Evolutionary conservation across 1,284 basidiomycete genomes (phyloP), one percentile per base, ranked within the genome.

Genomic region (Chondrostereum purpureum): DNA sequence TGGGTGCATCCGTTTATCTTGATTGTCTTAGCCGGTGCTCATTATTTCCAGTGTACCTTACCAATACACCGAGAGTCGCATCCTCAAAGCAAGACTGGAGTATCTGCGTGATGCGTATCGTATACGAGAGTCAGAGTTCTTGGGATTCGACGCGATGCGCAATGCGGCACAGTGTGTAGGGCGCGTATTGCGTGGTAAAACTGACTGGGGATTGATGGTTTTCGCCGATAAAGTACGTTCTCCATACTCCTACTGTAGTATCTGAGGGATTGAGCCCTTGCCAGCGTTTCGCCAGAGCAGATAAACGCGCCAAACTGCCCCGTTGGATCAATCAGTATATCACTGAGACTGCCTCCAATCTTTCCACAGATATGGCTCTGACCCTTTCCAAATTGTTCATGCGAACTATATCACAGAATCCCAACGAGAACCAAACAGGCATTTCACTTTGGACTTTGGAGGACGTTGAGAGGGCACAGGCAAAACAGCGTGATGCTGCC

Each of bases 271-370:
- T n/a, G n/a, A n/a, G n/a, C n/a, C 5, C 37, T 53, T n/a, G 21
- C 5, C 59, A 97, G 93, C 88, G 96, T 8, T 99, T 98, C 62
- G 95, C 95, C 8, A 80, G 94, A 45, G 87, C 91, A 19, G 96
- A 99, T 64, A 99, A 99, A 69, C 80, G 96, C 18, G 85, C 91
- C 39, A 99, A 98, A 76, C 72, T 99, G 53, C 96, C 96, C 1
- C 86, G 91, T 44, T 99, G 96, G 96, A 99, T 99, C 58, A 98
- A 98, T 62, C 93, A 96, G 63, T 97, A 98, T 61, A 99, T 99
- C 60, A 95, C 92, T 12, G 96, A 99, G 60, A 90, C 93, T 0
- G 92, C 92, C 31, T 88, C 93, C 8, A 99, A 99, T 65, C 73
- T 99, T 45, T 99, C 96, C 5, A 99, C 94, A 5, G 96, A 99